phyloP scores from a whole-genome alignment of 1,284 basidiomycete species.

The Schizopora paradoxa region DNA sequence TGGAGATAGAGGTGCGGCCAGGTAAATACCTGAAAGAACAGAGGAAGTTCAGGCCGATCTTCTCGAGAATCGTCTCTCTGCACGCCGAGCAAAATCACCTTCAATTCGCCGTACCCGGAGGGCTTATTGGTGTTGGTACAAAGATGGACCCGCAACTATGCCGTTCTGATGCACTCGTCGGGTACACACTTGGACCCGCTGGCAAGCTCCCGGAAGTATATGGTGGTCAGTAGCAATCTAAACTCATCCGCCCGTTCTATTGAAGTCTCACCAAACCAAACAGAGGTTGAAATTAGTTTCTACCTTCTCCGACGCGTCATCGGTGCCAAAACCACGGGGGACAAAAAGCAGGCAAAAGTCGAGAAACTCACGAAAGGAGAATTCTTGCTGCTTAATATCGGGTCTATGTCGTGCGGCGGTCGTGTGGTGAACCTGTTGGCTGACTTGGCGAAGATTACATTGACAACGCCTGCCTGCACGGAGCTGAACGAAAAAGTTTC shows the following conservation, averaged over 20 bases:
- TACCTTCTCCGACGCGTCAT: conserved; percentile 92
- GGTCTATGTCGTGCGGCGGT: conserved; percentile 91
- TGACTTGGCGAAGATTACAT: conserved; percentile 87
- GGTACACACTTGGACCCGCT: conserved; percentile 92
- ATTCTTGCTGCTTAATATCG: conserved; percentile 90
- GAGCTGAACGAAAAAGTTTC: conserved; percentile 96
- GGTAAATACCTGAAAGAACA: conserved; percentile 96
- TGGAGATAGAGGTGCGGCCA: conserved; percentile 96
- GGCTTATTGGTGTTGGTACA: conserved; percentile 97
- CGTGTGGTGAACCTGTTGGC: conserved; percentile 89
- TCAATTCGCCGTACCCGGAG: conserved; percentile 94
- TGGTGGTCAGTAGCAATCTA: conserved; percentile 54
- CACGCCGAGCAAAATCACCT: conserved; percentile 94
- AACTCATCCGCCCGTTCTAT: not conserved
- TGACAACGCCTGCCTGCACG: conserved; percentile 90
- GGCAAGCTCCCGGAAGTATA: conserved; percentile 93
- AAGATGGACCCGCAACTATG: conserved; percentile 95
- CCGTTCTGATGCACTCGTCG: conserved; percentile 93
- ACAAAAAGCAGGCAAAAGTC: conserved; percentile 97
- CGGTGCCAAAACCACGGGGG: conserved; percentile 92
- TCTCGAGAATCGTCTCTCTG: conserved; percentile 85
- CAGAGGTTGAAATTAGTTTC: conserved; percentile 85
- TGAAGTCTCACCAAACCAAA: not conserved
- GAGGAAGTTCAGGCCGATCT: conserved; percentile 89
- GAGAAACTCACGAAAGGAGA: conserved; percentile 92